Percentiles rank a stretch among this genome's conserved stretches.
Conservation (phyloP, 768 basidiomycete species). For the Neoboletus magnificus region DNA sequence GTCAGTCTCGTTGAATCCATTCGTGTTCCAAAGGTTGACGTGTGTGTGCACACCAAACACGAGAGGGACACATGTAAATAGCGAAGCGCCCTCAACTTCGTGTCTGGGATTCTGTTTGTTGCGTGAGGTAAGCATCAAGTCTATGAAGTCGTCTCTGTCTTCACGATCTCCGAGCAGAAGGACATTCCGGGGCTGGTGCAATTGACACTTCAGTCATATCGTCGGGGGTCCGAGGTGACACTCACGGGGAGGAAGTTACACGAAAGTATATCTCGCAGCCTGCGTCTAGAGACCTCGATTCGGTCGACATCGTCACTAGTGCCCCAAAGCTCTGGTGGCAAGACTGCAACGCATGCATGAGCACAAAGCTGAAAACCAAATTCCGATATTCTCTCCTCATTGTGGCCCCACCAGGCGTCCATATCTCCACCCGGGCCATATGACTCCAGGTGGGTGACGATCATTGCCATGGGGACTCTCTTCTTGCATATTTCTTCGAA, state of each 20-base stretch:
- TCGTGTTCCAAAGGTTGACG: conserved; percentile 18
- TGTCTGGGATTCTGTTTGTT: background rate
- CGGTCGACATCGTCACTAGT: conserved; percentile 4
- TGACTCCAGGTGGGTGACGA: conserved; percentile 30
- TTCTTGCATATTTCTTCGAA: conserved; percentile 24
- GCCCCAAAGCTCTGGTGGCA: background rate
- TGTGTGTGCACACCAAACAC: conserved; percentile 6
- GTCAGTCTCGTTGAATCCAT: conserved; percentile 12
- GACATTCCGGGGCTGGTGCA: conserved; percentile 17
- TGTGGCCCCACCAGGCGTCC: conserved; percentile 37
- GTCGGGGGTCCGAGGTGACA: background rate
- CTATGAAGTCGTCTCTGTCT: conserved; percentile 14
- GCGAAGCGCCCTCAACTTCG: background rate
- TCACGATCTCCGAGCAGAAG: conserved; percentile 16
- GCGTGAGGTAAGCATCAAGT: background rate
- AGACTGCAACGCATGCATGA: conserved; percentile 36
- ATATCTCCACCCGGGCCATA: conserved; percentile 25
- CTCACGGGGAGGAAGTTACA: conserved; percentile 11
- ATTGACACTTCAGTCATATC: background rate
- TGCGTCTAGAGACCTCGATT: conserved; percentile 7
- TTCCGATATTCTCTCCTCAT: conserved; percentile 21
- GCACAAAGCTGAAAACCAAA: conserved; percentile 33
- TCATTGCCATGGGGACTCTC: conserved; percentile 23
- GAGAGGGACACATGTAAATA: conserved; percentile 4
- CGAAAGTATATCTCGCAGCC: conserved; percentile 10